Conservation (phyloP, 352 stramenopile species). For the Globisporangium mamillatum region DNA sequence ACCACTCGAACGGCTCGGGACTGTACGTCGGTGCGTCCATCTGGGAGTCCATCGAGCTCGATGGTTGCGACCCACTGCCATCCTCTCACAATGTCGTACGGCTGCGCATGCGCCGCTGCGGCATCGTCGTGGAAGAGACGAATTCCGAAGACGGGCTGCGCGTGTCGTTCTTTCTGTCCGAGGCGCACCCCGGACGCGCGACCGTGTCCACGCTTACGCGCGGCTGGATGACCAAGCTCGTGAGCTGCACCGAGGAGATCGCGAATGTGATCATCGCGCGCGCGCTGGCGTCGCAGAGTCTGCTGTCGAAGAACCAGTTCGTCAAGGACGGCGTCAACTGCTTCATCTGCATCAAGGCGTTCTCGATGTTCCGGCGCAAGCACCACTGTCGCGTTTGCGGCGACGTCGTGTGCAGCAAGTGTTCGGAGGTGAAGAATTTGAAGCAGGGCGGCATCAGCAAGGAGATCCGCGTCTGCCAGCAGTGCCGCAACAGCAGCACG, state of each 20-base stretch:
- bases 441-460: constrained; percentile 61
- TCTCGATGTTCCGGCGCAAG: constrained; percentile 76
- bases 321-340: constrained; percentile 72
- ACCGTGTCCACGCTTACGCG: constrained; percentile 71
- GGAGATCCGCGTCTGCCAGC: constrained; percentile 73
- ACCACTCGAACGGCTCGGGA: constrained; percentile 58
- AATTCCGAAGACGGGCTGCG: constrained; percentile 51
- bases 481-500: constrained; percentile 58
- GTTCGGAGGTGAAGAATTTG: constrained; percentile 75
- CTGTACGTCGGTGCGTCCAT: constrained; percentile 72
- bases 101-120: constrained; percentile 71
- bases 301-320: constrained; percentile 77
- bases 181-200: constrained; percentile 69
- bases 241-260: constrained; percentile 68
- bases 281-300: constrained; percentile 51
- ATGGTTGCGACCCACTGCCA: constrained; percentile 68
- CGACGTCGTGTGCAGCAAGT: constrained; percentile 84
- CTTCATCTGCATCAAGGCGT: constrained; percentile 71
- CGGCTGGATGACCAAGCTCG: constrained; percentile 82
- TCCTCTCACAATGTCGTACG: constrained; percentile 78
- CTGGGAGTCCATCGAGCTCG: constrained; percentile 84
- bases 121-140: constrained; percentile 77
- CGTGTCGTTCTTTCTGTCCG: constrained; percentile 73
- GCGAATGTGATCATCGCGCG: constrained; percentile 62
- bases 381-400: constrained; percentile 85